A percentile compares a stretch with the other conserved stretches of the same genome.
Conservation (phyloP, 108 stramenopile species). For the Skeletonema costatum region DNA sequence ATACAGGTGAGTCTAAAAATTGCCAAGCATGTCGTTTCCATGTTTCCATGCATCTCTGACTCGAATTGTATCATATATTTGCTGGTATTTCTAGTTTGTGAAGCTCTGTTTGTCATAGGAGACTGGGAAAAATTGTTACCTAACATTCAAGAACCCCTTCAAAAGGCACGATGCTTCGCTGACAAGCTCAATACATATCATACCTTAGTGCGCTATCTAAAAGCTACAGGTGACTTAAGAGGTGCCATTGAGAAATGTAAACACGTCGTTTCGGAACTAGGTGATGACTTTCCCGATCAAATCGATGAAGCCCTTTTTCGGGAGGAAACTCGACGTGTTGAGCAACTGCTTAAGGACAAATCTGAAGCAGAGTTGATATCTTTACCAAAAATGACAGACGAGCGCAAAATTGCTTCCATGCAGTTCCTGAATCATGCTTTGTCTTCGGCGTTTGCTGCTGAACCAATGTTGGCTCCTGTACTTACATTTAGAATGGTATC, state of each 20-base stretch:
- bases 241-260: slow-evolving; percentile 23
- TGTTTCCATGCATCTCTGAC: not conserved
- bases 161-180: slow-evolving; percentile 1
- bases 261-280: slow-evolving; percentile 20
- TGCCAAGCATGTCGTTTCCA: not conserved
- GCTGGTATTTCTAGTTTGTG: slow-evolving; percentile 4
- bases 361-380: slow-evolving; percentile 7
- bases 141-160: not conserved
- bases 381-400: slow-evolving; percentile 16
- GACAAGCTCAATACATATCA: slow-evolving; percentile 33
- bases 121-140: slow-evolving; percentile 3
- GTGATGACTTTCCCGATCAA: slow-evolving; percentile 24
- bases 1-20: slow-evolving; percentile 7
- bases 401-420: slow-evolving; percentile 37
- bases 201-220: slow-evolving; percentile 8
- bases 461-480: slow-evolving; percentile 14
- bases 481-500: slow-evolving; percentile 28
- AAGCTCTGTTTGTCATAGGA: slow-evolving; percentile 36
- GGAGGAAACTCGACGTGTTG: slow-evolving; percentile 1
- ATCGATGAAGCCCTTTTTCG: not conserved
- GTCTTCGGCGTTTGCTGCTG: slow-evolving; percentile 4
- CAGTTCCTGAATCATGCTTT: slow-evolving; percentile 29
- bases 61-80: too few species aligned
- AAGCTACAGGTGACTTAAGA: slow-evolving; percentile 3
- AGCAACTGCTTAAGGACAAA: not conserved